These are phyloP conservation scores for Kurtzmaniella natalensis DNA, from an alignment of 1,139 yeast species.

Conservation along the genomic window DNA sequence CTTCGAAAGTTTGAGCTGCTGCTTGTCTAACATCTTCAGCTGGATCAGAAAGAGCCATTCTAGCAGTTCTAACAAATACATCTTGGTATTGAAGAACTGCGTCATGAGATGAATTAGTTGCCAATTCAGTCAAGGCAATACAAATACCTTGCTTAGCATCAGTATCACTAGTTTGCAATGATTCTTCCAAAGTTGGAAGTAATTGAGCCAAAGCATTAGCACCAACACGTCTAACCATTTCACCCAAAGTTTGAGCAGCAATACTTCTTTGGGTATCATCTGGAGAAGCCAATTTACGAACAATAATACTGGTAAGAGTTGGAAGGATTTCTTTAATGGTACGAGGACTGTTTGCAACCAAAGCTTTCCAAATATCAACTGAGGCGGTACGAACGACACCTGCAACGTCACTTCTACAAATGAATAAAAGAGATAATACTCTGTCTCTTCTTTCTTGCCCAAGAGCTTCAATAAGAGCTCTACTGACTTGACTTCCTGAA, in stretches of 20 bases:
- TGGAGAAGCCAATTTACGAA: constrained; percentile 74
- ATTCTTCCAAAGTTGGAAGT: constrained; percentile 76
- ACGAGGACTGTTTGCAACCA: constrained; percentile 93
- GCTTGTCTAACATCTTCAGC: constrained; percentile 77
- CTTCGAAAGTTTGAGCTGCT: constrained; percentile 89
- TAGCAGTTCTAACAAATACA: constrained; percentile 67
- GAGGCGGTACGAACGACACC: constrained; percentile 87
- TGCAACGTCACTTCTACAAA: constrained; percentile 89
- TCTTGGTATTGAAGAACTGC: constrained; percentile 64
- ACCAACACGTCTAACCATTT: constrained; percentile 92
- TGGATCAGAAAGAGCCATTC: constrained; percentile 74
- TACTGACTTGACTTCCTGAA: constrained; percentile 54
- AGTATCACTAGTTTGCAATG: constrained; percentile 58
- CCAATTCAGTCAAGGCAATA: constrained; percentile 83
- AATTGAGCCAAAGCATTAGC: constrained; percentile 80
- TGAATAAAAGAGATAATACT: constrained; percentile 75
- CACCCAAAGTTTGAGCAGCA: constrained; percentile 94
- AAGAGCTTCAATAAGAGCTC: constrained; percentile 64
- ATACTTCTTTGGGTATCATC: constrained; percentile 78
- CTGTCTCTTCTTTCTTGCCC: constrained; percentile 89
- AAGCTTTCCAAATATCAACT: constrained; percentile 95
- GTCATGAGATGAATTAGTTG: constrained; percentile 66
- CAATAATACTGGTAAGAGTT: constrained; percentile 72
- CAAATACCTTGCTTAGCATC: constrained; percentile 96
- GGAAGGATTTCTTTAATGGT: constrained; percentile 94